Percentiles rank a stretch among this genome's conserved stretches.
Conservation (phyloP, 352 stramenopile genomes). For the Pythium myriotylum region DNA sequence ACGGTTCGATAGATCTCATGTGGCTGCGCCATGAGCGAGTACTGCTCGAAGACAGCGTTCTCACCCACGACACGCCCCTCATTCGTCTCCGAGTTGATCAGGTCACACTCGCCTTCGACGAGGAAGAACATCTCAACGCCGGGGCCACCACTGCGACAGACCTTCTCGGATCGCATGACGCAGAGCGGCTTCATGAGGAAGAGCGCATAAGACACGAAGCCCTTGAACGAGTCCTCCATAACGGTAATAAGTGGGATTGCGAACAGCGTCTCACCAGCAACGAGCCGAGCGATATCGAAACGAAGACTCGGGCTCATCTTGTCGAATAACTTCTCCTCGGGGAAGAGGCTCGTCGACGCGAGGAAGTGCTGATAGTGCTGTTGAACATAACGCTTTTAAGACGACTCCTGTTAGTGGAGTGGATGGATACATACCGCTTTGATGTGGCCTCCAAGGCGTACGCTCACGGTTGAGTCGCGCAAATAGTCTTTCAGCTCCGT, state of each 20-base stretch:
- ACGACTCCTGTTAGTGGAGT: too few species aligned
- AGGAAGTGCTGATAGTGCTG: slow-evolving; percentile 81
- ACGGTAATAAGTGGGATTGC: slow-evolving; percentile 82
- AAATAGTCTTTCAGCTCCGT: slow-evolving; percentile 89
- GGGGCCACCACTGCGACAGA: slow-evolving; percentile 71
- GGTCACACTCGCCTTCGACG: slow-evolving; percentile 81
- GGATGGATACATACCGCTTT: slow-evolving; percentile 64
- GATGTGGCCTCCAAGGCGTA: slow-evolving; percentile 63
- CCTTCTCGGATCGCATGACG: slow-evolving; percentile 67
- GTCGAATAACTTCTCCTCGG: slow-evolving; percentile 85
- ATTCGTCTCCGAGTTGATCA: slow-evolving; percentile 69
- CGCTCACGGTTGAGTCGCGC: slow-evolving; percentile 57
- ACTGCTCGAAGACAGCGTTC: slow-evolving; percentile 84
- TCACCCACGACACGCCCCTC: slow-evolving; percentile 61
- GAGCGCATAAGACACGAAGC: slow-evolving; percentile 86
- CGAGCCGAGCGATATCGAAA: slow-evolving; percentile 80
- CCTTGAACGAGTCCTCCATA: slow-evolving; percentile 89
- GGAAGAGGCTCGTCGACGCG: slow-evolving; percentile 72
- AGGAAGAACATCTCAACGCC: slow-evolving; percentile 86
- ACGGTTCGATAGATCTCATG: slow-evolving; percentile 79
- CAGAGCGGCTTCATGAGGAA: slow-evolving; percentile 81
- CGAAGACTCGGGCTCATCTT: slow-evolving; percentile 78
- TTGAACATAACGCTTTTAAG: neutral
- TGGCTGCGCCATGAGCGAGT: slow-evolving; percentile 69
- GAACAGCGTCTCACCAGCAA: slow-evolving; percentile 76